A percentile compares a stretch with the other conserved stretches of the same genome.
Conservation (phyloP, 73 alveolate genomes). For the Tetrahymena thermophila region DNA sequence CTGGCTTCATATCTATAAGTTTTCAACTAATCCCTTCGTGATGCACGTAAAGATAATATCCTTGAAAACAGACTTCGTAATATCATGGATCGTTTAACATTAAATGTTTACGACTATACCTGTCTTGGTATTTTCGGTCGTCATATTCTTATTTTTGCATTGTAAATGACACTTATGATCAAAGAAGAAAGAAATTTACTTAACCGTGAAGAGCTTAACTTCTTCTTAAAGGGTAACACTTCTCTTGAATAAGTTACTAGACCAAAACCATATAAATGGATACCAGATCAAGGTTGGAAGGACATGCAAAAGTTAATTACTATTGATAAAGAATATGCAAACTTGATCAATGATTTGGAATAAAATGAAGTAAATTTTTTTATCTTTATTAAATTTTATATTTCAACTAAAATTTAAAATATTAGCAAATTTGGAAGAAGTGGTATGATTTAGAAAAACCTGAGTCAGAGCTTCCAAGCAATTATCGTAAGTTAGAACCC, state of each 20-base stretch:
- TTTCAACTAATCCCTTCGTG: conserved; percentile 94
- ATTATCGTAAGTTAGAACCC: conserved; percentile 70
- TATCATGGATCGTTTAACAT: conserved; percentile 93
- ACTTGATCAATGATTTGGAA: conserved; percentile 70
- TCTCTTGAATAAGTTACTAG: conserved; percentile 85
- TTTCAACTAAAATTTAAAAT: not conserved
- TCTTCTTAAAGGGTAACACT: conserved; percentile 99
- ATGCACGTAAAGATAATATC: conserved; percentile 95
- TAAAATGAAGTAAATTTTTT: conserved; percentile 43
- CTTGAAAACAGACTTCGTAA: conserved; percentile 91
- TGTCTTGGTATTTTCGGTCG: conserved; percentile 96
- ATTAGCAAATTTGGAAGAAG: conserved; percentile 79
- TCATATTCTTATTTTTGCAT: conserved; percentile 98
- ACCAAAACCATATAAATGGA: conserved; percentile 73
- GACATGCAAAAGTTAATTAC: conserved; percentile 83
- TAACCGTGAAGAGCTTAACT: conserved; percentile 93
- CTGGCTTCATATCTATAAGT: conserved; percentile 95
- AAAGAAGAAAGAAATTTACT: conserved; percentile 95
- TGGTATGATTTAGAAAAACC: conserved; percentile 99
- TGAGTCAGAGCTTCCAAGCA: conserved; percentile 93
- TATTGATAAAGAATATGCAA: conserved; percentile 75
- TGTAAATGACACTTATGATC: conserved; percentile 99
- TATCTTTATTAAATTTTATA: not conserved
- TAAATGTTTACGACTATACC: conserved; percentile 95
- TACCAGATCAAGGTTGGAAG: conserved; percentile 95